phyloP scores from a whole-genome alignment of 2,329 filamentous ascomycete genomes.

The Fusarium euwallaceae region DNA sequence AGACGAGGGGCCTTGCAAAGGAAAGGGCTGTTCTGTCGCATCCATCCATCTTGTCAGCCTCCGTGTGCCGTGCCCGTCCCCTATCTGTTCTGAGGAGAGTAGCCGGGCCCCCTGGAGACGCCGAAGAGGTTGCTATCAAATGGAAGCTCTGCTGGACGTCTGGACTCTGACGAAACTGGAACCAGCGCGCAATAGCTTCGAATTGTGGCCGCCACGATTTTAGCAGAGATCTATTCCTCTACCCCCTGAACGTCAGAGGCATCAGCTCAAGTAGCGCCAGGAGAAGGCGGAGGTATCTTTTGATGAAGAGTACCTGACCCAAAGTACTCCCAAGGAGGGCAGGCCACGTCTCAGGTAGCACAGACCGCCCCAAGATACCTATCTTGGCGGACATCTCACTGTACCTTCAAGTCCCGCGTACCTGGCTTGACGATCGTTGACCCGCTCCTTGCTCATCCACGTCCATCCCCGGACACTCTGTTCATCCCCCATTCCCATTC shows the following conservation, averaged over 20 bases:
- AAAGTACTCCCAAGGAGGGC: not conserved
- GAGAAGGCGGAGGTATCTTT: not conserved
- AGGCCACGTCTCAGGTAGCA: constrained; percentile 13
- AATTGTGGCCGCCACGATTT: constrained; percentile 19
- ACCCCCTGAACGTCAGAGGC: constrained; percentile 21
- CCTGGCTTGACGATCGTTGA: constrained; percentile 41
- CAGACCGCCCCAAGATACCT: constrained; percentile 29
- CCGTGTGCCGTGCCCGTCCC: not conserved
- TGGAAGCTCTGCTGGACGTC: constrained; percentile 13
- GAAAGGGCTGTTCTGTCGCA: not conserved
- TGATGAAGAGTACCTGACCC: constrained; percentile 14
- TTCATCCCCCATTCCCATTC: constrained; percentile 39
- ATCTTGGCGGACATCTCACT: not conserved
- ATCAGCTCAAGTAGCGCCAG: not conserved
- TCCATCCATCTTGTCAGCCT: constrained; percentile 15
- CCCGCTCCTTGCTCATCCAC: constrained; percentile 21
- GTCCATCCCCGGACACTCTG: constrained; percentile 35
- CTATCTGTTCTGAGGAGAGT: not conserved
- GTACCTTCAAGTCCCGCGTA: constrained; percentile 16
- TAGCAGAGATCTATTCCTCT: constrained; percentile 17
- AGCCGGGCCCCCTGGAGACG: not conserved
- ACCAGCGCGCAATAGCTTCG: constrained; percentile 19
- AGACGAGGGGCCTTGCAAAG: constrained; percentile 16
- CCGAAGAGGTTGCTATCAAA: constrained; percentile 9
- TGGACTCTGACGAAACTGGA: constrained; percentile 19